Percentiles rank a stretch among this genome's conserved stretches.
Evolutionary conservation across 202 grass and related monocot genomes (phyloP).

Genomic region (Schoenoplectus tabernaemontani): DNA sequence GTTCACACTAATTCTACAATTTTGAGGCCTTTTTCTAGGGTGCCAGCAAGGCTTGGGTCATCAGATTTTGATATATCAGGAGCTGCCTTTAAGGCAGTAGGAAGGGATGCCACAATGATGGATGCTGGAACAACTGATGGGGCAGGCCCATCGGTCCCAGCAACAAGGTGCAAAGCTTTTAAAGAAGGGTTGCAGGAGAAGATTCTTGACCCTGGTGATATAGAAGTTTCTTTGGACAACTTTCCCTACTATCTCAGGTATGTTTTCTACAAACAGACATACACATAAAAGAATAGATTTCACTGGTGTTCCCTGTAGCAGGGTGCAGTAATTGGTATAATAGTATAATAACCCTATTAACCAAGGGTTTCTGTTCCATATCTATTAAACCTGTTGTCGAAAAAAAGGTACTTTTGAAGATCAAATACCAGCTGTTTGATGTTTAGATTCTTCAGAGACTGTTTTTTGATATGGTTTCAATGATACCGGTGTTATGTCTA

Average conservation of each 20-base stretch:
- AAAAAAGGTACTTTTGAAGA: no score
- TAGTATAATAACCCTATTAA: not conserved
- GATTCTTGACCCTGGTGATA: conserved; percentile 76
- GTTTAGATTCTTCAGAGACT: no score
- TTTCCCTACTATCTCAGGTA: conserved; percentile 98
- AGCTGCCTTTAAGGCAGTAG: conserved; percentile 61
- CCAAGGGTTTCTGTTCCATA: not conserved
- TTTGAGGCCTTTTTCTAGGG: conserved; percentile 64
- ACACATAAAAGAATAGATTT: not conserved
- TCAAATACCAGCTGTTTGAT: no score
- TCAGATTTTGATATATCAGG: conserved; percentile 80
- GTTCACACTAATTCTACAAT: conserved; percentile 27
- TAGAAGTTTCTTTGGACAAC: conserved; percentile 74
- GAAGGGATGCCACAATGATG: conserved; percentile 45
- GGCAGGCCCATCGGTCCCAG: conserved; percentile 48
- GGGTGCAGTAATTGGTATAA: not conserved
- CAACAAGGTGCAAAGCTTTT: conserved; percentile 73
- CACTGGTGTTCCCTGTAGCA: not conserved
- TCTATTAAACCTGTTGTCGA: not conserved
- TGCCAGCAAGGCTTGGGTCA: conserved; percentile 54
- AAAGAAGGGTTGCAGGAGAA: conserved; percentile 86
- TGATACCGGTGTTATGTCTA: no score
- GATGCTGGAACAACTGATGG: conserved; percentile 44
- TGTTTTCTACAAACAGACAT: not conserved
- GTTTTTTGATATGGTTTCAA: no score